These are phyloP conservation scores for Penicillium decumbens DNA, from an alignment of 2,329 filamentous ascomycete genomes.

Conservation along the genomic window DNA sequence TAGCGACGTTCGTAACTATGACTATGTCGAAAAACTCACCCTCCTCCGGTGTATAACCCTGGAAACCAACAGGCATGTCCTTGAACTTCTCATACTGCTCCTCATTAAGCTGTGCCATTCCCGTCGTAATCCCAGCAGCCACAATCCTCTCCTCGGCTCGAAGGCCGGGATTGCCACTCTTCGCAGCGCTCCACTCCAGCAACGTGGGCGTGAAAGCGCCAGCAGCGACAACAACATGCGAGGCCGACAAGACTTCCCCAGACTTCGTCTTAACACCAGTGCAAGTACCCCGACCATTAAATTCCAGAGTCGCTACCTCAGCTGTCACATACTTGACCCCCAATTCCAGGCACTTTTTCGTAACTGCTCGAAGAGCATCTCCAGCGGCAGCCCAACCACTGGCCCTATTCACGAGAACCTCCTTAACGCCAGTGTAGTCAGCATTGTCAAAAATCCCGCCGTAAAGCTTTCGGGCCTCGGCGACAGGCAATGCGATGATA, in stretches of 20 bases:
- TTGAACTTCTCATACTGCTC: conserved; percentile 36
- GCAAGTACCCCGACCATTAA: conserved; percentile 46
- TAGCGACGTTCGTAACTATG: conserved; percentile 4
- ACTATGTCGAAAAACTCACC: conserved; percentile 17
- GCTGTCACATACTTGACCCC: conserved; percentile 58
- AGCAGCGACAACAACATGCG: conserved; percentile 27
- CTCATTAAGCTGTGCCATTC: conserved; percentile 45
- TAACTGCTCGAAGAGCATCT: conserved; percentile 54
- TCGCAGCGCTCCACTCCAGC: conserved; percentile 45
- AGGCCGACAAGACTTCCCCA: conserved; percentile 26
- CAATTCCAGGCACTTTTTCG: conserved; percentile 48
- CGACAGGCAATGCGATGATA: conserved; percentile 46
- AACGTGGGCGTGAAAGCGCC: conserved; percentile 35
- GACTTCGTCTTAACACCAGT: conserved; percentile 25
- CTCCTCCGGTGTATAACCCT: conserved; percentile 41
- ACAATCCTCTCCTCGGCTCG: conserved; percentile 49
- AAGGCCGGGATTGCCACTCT: conserved; percentile 38
- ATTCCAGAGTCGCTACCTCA: conserved; percentile 37
- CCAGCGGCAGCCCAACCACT: conserved; percentile 63
- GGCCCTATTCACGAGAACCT: conserved; percentile 55
- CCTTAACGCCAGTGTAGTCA: conserved; percentile 56
- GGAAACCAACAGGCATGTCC: conserved; percentile 44
- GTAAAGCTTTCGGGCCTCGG: conserved; percentile 53
- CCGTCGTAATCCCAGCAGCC: conserved; percentile 46
- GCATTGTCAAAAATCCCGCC: conserved; percentile 57